These are phyloP conservation scores for Neurospora crassa DNA, from an alignment of 2,329 filamentous ascomycete genomes.

Conservation along the genomic window DNA sequence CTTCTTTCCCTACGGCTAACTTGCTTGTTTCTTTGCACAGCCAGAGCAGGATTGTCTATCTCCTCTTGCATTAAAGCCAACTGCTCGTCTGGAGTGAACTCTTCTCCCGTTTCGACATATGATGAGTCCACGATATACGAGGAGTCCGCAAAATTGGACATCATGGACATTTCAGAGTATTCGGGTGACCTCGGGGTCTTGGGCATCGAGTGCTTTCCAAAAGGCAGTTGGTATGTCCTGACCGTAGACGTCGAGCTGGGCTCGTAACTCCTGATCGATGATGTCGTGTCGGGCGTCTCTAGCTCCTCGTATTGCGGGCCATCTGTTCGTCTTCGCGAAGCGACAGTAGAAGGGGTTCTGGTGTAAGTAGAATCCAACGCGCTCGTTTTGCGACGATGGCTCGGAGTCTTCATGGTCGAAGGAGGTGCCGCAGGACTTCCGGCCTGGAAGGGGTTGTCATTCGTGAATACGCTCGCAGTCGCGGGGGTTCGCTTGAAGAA, in stretches of 20 bases:
- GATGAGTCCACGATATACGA: not conserved
- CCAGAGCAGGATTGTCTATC: constrained; percentile 41
- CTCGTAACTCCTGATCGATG: constrained; percentile 1
- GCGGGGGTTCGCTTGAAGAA: constrained; percentile 30
- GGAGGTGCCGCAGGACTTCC: constrained; percentile 56
- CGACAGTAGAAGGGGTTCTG: constrained; percentile 28
- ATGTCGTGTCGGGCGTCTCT: constrained; percentile 37
- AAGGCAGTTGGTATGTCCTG: not conserved
- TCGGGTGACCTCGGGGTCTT: not conserved
- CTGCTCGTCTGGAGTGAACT: constrained; percentile 89
- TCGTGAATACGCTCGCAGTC: constrained; percentile 64
- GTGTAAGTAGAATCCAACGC: constrained; percentile 29
- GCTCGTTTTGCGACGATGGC: constrained; percentile 39
- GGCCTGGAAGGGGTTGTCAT: constrained; percentile 90
- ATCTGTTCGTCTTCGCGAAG: constrained; percentile 34
- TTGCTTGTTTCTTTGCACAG: constrained; percentile 32
- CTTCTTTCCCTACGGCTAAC: constrained; percentile 29
- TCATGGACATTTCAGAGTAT: not conserved
- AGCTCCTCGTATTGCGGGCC: constrained; percentile 38
- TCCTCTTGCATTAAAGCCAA: constrained; percentile 68
- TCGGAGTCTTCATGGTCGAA: constrained; percentile 34
- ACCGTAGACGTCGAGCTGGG: not conserved
- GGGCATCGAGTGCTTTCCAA: not conserved
- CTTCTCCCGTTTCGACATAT: constrained; percentile 63
- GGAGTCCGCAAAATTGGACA: not conserved